Conservation (phyloP, 208 protist species). For the Acanthamoeba castellanii region DNA sequence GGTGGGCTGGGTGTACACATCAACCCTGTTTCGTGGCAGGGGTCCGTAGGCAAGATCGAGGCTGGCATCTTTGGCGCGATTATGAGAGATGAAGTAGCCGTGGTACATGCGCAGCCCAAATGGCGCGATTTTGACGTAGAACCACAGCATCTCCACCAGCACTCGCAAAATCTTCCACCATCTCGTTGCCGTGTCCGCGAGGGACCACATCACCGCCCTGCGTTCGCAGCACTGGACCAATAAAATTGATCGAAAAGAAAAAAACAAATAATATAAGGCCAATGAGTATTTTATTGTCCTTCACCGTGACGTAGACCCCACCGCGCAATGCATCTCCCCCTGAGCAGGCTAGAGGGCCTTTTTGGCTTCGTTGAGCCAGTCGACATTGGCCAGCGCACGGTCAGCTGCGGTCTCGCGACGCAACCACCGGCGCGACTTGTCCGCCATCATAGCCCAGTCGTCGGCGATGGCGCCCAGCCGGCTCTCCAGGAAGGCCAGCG, state of each 20-base stretch:
- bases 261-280: too few relatives aligned
- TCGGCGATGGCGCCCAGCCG: constrained; percentile 11
- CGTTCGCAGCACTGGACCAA: not conserved
- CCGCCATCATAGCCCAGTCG: constrained; percentile 66
- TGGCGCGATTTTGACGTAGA: constrained; percentile 7
- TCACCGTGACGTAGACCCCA: too few relatives aligned
- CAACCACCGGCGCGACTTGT: constrained; percentile 63
- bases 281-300: too few relatives aligned
- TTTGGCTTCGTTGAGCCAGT: constrained; percentile 26
- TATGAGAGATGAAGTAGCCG: constrained; percentile 2
- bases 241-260: too few relatives aligned
- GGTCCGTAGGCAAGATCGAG: constrained; percentile 22
- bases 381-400: not conserved
- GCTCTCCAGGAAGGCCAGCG: constrained; percentile 43
- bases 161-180: constrained; percentile 29
- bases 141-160: not conserved
- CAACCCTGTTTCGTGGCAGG: constrained; percentile 18
- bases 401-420: not conserved
- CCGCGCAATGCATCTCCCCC: too few relatives aligned
- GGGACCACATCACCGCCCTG: not conserved
- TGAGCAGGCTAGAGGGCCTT: too few relatives aligned
- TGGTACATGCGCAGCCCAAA: constrained; percentile 36
- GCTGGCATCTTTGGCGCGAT: not conserved
- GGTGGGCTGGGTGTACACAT: not conserved
- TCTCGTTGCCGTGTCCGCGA: not conserved